Base-by-base conservation (phyloP, 192 early-diverging fungal species). In the Geranomyces michiganensis region DNA sequence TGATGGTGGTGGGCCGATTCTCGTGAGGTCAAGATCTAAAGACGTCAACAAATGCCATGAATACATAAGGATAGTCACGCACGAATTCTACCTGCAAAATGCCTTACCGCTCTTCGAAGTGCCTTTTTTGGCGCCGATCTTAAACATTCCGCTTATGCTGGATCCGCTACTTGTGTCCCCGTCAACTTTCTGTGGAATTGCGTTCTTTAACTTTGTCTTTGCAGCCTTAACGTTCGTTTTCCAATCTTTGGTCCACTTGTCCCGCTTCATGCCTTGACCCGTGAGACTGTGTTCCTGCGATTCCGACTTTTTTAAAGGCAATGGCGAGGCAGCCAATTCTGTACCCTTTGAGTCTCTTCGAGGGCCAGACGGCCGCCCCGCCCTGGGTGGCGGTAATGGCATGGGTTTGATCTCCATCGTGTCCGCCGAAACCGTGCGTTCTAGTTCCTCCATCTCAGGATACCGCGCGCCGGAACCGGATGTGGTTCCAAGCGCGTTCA, bases 401-500 rank as follows among this genome's bases (percentile, higher is more conserved):
- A 66, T 27, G n/a, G 29, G 26, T 24, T 48, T 74, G 32, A 29
- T 17, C 21, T 60, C 58, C 27, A 60, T 27, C 5, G 22, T 33
- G 31, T 74, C 71, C 21, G 56, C 58, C 1, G 60, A 76, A 17
- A 75, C 41, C 44, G 51, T 56, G 14, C 55, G 21, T 5, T 29
- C 65, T 61, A 74, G 27, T 43, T 77, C 66, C 24, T 68, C 48
- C 63, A 77, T 62, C 17, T 56, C 53, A 13, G 74, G 49, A 29
- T 41, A 56, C 41, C 26, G 27, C 43, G 62, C 21, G 8, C 29
- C 58, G 19, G n/a, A n/a, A 3, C 4, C 17, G 6, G n/a, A 24
- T 7, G n/a, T 6, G 15, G n/a, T 17, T 3, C 24, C n/a, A n/a
- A 53, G 51, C 24, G 4, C 51, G n/a, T 27, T n/a, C 32, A 65